Base-by-base conservation (phyloP, 768 basidiomycete species). In the Hypholoma sublateritium region DNA sequence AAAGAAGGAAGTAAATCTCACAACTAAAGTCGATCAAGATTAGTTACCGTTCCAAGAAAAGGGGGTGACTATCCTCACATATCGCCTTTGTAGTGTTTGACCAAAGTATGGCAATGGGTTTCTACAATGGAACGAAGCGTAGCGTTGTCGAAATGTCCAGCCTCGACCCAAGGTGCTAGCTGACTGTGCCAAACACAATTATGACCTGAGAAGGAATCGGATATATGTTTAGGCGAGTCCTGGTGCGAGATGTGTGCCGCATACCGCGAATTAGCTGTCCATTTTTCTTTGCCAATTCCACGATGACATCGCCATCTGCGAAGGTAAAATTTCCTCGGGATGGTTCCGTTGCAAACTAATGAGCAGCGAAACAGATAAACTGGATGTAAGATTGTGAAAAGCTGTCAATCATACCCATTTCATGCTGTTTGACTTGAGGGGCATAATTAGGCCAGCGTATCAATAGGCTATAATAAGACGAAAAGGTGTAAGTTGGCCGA, bases 181-280 rank as follows among this genome's bases (percentile, higher is more conserved):
- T 85, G 82, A 35, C 72, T 76, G 64, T 84, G 71, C 81, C 81
- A 82, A 7, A 81, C 78, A 28, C 74, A 77, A 58, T 74, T 80
- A 57, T 80, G 76, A 12, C 80, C 76, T 77, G 47, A n/a, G 14
- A 47, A n/a, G n/a, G 24, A 14, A 36, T 53, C 6, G 46, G 21
- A 32, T 32, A 32, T 32, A 32, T 32, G 28, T 32, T 32, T 32
- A 32, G 5, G 28, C 28, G 28, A 32, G 2, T 5, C 9, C 9
- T 32, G 5, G 28, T 5, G 28, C 3, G 28, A 32, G 9, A 32
- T 32, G 28, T 32, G 9, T 32, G 9, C 28, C 28, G 9, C 24
- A 17, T 16, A 68, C 80, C 81, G 62, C 82, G 69, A 44, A 85
- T 62, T 6, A 81, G 67, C 61, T 82, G 79, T 0, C 75, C 73